Base-by-base conservation (phyloP, 371 early-diverging fungal genomes). In the Massospora cicadina region DNA sequence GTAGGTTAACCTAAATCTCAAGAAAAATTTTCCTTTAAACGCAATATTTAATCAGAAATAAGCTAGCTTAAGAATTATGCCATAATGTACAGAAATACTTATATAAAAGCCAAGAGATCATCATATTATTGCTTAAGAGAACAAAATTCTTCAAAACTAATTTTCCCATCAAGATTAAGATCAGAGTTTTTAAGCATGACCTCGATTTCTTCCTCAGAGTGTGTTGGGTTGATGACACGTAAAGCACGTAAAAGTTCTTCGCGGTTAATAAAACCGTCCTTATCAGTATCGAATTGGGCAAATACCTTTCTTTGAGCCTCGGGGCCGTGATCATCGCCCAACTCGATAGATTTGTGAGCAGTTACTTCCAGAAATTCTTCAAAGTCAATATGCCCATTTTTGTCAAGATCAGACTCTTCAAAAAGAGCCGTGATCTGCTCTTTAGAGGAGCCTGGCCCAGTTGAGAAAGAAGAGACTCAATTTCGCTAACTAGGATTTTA, bases 201-300 rank as follows among this genome's bases (percentile, higher is more conserved):
- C 2, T 33, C 53, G 17, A 31, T 21, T 29, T 63, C 63, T 24
- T 53, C 27, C 29, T 63, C 54, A 12, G 54, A 54, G 29, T 33
- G 55, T 1, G 28, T 62, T 21, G 63, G 26, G 17, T 54, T 55
- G 30, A 63, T 53, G 23, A 27, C 55, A 2, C 21, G 30, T 23
- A 63, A 43, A 7, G 55, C 55, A 12, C 55, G 21, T 3, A 26
- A 54, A 13, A 63, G 43, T 55, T 63, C 63, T 54, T 63, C 63
- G 26, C 55, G 43, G 55, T 24, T 63, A 63, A 63, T 63, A 63
- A 54, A 63, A 27, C 63, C 63, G 29, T 63, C 63, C 13, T 54
- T 54, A 63, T 63, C 63, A 17, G 2, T 2, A 62, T 62, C 62
- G 25, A 33, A 62, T 12, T 30, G 24, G 23, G 32, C 62, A 33